Percentiles rank a stretch among this genome's conserved stretches.
These are phyloP conservation scores for Populus hybrid DNA, from an alignment of 441 rosid genomes.

Conservation along the genomic window DNA sequence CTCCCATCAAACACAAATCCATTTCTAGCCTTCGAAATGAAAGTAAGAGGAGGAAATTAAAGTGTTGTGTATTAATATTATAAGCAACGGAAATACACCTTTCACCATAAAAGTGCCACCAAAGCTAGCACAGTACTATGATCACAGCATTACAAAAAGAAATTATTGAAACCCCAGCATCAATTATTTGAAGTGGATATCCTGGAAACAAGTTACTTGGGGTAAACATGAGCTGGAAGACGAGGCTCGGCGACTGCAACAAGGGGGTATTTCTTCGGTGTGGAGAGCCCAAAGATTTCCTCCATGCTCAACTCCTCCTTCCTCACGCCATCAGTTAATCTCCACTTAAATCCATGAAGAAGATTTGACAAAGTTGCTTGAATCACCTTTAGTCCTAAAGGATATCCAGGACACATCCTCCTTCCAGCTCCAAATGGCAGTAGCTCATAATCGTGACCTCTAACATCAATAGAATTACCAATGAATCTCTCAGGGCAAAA, in stretches of 20 bases:
- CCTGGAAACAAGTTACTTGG: not conserved
- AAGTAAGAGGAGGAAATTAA: not conserved
- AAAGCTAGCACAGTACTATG: not conserved
- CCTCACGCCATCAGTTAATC: slow-evolving; percentile 28
- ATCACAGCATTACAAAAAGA: not conserved
- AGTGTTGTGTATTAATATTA: not conserved
- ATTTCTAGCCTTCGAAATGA: not conserved
- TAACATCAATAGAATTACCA: slow-evolving; percentile 27
- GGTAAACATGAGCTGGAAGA: slow-evolving; percentile 43
- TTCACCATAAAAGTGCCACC: not conserved
- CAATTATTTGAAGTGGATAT: not conserved
- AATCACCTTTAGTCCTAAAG: slow-evolving; percentile 26
- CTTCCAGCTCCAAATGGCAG: slow-evolving; percentile 49
- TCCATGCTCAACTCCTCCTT: slow-evolving; percentile 50
- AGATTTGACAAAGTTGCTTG: slow-evolving; percentile 37
- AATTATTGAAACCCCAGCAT: not conserved
- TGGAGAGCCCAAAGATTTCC: slow-evolving; percentile 56
- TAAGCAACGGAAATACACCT: not conserved
- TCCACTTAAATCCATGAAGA: slow-evolving; percentile 37
- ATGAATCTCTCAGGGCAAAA: slow-evolving; percentile 51
- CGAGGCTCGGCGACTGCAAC: slow-evolving; percentile 38
- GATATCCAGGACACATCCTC: slow-evolving; percentile 38
- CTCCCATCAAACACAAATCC: not conserved
- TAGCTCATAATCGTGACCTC: slow-evolving; percentile 37
- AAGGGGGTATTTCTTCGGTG: slow-evolving; percentile 52